Evolutionary conservation across 495 filamentous ascomycete species (phyloP).

Genomic region (Penicillium odoratum): DNA sequence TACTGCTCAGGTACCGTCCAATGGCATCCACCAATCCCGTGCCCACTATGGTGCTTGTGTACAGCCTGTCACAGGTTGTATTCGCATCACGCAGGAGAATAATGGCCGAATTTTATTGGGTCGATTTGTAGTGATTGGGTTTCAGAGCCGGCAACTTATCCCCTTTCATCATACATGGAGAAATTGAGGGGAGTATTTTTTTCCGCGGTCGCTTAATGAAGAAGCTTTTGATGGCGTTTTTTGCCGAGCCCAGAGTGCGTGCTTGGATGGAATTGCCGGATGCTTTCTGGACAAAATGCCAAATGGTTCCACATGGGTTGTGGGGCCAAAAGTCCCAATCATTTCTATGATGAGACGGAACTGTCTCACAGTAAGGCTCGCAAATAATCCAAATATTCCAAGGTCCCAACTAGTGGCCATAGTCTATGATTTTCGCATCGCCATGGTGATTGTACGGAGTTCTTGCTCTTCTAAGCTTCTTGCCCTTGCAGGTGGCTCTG

Average conservation of each 20-base stretch:
- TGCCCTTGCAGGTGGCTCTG: constrained; percentile 15
- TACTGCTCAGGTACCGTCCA: neutral
- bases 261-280: neutral
- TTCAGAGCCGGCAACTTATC: neutral
- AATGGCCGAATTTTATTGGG: neutral
- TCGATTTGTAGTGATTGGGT: constrained; percentile 1
- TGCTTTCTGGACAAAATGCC: neutral
- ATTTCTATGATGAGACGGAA: too few species aligned
- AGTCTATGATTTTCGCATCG: neutral
- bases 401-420: too few species aligned
- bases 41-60: neutral
- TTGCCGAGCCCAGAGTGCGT: neutral
- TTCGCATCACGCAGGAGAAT: constrained; percentile 9
- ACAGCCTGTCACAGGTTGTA: constrained; percentile 11
- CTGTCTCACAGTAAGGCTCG: neutral
- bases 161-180: neutral
- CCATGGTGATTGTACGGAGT: neutral
- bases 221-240: neutral
- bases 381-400: neutral
- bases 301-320: neutral
- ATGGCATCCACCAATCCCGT: neutral
- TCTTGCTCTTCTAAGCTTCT: neutral
- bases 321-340: too few species aligned
- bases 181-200: neutral
- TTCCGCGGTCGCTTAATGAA: neutral